Evolutionary conservation across 192 early-diverging fungal genomes (phyloP), one percentile per base, ranked within the genome.

Genomic region (Backusella liffmaniae): DNA sequence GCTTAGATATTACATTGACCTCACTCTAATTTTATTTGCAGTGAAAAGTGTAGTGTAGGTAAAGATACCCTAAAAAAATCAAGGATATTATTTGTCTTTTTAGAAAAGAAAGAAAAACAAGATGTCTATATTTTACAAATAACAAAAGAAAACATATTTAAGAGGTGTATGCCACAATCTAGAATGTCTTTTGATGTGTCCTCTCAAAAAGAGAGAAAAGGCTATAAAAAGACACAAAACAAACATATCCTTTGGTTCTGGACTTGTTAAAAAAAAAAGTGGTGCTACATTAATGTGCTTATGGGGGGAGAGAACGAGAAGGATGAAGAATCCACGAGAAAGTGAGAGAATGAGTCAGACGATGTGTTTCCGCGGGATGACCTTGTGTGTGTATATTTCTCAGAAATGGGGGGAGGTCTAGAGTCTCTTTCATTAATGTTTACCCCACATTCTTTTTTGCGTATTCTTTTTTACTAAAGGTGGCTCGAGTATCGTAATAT

Each of bases 381-480:
- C 23, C 23, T 62, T 62, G 26, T 59, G 23, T 59, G 56, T 62
- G 56, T 62, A 26, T 62, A 62, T 23, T 49, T 49, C 18, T 18
- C 46, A 4, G n/a, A n/a, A 18, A 26, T 26, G 56, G 56, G 56
- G 56, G 56, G 56, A 62, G 56, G 56, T 62, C 56, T 62, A 62
- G 56, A 62, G 56, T 49, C 46, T n/a, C 5, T 49, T 23, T 23
- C 9, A n/a, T 3, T 56, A 9, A 56, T 21, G 7, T 9, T 62
- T 62, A 62, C 56, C 56, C 56, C 56, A 62, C 56, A 62, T 62
- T 62, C 56, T 62, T 29, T 62, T 59, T 62, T 29, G 56, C 56
- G 46, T 18, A 16, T 49, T 62, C 56, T 62, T 62, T 56, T n/a
- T 62, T 53, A 21, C 56, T 4, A 62, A 62, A 62, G 56, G 56